A percentile compares a stretch with the other conserved stretches of the same genome.
Conservation (phyloP, 495 filamentous ascomycete genomes). For the Penicillium silybi region DNA sequence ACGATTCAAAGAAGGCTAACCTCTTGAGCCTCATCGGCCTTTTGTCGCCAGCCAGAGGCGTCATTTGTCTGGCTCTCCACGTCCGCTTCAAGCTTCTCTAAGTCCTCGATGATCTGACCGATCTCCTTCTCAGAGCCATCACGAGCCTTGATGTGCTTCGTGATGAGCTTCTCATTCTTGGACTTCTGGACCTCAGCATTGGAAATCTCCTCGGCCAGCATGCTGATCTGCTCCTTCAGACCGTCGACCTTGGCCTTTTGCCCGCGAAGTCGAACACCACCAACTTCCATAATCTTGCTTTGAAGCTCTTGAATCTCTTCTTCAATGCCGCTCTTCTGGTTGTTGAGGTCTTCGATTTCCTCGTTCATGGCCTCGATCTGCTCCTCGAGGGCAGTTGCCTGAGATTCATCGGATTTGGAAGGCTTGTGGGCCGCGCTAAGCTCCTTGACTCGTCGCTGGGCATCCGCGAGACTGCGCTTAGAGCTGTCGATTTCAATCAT, state of each 20-base stretch:
- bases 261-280: conserved; percentile 83
- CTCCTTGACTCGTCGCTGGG: conserved; percentile 78
- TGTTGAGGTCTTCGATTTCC: conserved; percentile 74
- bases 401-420: conserved; percentile 69
- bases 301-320: conserved; percentile 87
- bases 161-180: conserved; percentile 89
- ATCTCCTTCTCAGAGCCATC: conserved; percentile 73
- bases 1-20: conserved; percentile 24
- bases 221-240: conserved; percentile 77
- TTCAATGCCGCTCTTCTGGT: conserved; percentile 80
- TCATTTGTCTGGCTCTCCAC: conserved; percentile 69
- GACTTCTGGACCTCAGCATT: conserved; percentile 77
- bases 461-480: conserved; percentile 77
- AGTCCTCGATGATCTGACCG: conserved; percentile 61
- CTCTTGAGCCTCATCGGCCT: conserved; percentile 83
- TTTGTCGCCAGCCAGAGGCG: conserved; percentile 65
- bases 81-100: conserved; percentile 70
- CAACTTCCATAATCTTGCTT: conserved; percentile 96
- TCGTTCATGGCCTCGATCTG: conserved; percentile 69
- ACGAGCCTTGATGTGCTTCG: conserved; percentile 79
- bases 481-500: conserved; percentile 84
- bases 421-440: conserved; percentile 73
- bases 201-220: conserved; percentile 75
- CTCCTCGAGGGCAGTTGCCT: conserved; percentile 65
- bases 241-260: conserved; percentile 95